Evolutionary conservation across 768 basidiomycete genomes (phyloP).

Genomic region (Lactarius vividus): DNA sequence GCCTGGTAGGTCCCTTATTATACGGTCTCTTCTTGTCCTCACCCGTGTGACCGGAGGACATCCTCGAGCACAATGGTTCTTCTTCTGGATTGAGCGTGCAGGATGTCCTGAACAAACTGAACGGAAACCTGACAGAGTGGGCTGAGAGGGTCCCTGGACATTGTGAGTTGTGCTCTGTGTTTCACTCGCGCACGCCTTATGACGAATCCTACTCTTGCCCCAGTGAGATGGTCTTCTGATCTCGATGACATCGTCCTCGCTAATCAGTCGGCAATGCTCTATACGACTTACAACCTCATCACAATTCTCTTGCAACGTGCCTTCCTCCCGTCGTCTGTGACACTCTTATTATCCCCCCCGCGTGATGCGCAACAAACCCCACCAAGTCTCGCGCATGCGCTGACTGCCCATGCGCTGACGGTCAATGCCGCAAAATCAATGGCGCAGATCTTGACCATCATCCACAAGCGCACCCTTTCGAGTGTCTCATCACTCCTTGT

Average conservation of each 20-base stretch:
- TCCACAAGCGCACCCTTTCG: conserved; percentile 23
- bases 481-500: conserved; percentile 24
- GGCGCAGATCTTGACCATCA: conserved; percentile 16
- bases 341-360: conserved; percentile 12
- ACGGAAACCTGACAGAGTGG: conserved; percentile 43
- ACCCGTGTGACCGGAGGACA: conserved; percentile 12
- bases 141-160: conserved; percentile 32
- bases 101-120: conserved; percentile 43
- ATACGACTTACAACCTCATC: conserved; percentile 51
- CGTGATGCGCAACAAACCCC: background rate
- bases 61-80: conserved; percentile 10
- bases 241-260: conserved; percentile 40
- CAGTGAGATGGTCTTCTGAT: conserved; percentile 45
- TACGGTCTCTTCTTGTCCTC: background rate
- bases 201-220: background rate
- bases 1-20: conserved; percentile 38
- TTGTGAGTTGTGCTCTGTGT: conserved; percentile 27
- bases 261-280: conserved; percentile 43
- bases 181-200: background rate
- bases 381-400: conserved; percentile 7
- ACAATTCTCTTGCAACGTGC: conserved; percentile 78
- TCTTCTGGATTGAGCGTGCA: conserved; percentile 30
- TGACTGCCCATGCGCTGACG: conserved; percentile 21
- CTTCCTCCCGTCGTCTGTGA: conserved; percentile 51
- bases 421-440: conserved; percentile 23